These are phyloP conservation scores for Eucommia ulmoides DNA, from an alignment of 257 asterid genomes.

Conservation along the genomic window DNA sequence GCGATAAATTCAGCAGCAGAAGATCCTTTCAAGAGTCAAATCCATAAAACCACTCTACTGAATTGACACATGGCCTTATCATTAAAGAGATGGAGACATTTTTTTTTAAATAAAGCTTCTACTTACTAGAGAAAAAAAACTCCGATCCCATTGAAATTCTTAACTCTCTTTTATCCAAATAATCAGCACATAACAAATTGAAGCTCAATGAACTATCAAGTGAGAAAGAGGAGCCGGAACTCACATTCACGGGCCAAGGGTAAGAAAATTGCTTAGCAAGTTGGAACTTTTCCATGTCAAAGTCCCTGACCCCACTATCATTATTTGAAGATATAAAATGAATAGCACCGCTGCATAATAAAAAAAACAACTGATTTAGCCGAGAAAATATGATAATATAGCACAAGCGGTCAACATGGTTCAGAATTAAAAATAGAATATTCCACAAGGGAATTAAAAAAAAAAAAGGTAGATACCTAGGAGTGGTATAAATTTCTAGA, in stretches of 20 bases:
- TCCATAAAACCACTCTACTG: too few relatives aligned
- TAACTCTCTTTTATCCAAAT: too few relatives aligned
- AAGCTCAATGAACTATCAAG: background rate
- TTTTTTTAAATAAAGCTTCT: too few relatives aligned
- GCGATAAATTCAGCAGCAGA: too few relatives aligned
- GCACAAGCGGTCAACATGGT: slow-evolving; percentile 21
- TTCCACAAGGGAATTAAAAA: background rate
- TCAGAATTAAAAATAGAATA: background rate
- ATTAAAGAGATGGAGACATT: too few relatives aligned
- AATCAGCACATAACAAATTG: background rate
- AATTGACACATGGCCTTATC: too few relatives aligned
- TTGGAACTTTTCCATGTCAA: slow-evolving; percentile 82
- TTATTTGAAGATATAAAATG: slow-evolving; percentile 87
- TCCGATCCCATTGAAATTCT: too few relatives aligned
- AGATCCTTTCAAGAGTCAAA: too few relatives aligned
- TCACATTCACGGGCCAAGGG: slow-evolving; percentile 94
- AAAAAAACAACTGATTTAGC: background rate
- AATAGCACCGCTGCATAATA: slow-evolving; percentile 66
- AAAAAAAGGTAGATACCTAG: background rate
- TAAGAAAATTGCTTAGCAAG: slow-evolving; percentile 52
- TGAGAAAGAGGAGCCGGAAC: slow-evolving; percentile 12
- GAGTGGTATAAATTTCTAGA: background rate
- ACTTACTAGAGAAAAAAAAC: too few relatives aligned
- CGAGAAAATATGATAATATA: too few relatives aligned
- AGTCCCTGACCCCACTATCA: slow-evolving; percentile 81